Conservation (phyloP, 371 early-diverging fungal species). For the Catenaria anguillulae region DNA sequence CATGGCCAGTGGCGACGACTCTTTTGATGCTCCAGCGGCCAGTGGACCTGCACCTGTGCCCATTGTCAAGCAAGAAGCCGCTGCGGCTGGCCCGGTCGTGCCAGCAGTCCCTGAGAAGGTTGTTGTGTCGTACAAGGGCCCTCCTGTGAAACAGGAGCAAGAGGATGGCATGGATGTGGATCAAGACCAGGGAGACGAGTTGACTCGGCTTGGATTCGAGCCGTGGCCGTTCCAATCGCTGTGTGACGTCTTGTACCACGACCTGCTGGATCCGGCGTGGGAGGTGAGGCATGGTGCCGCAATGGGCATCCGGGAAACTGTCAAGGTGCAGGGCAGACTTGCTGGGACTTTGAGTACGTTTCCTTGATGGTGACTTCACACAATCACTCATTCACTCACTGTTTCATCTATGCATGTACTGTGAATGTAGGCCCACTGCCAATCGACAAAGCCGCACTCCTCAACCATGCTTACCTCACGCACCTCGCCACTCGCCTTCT, state of each 20-base stretch:
- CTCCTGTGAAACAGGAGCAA: slow-evolving; percentile 2
- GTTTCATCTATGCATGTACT: too few relatives aligned
- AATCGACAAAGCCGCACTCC: slow-evolving; percentile 48
- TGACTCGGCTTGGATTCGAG: not conserved
- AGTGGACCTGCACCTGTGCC: slow-evolving; percentile 29
- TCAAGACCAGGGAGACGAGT: not conserved
- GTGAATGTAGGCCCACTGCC: slow-evolving; percentile 18
- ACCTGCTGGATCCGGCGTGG: slow-evolving; percentile 84
- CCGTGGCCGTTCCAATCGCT: slow-evolving; percentile 89
- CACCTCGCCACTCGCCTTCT: slow-evolving; percentile 74
- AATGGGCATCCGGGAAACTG: slow-evolving; percentile 74
- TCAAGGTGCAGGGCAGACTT: slow-evolving; percentile 73
- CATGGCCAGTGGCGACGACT: too few relatives aligned
- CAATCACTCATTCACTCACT: slow-evolving; percentile 5
- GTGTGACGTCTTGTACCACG: slow-evolving; percentile 74
- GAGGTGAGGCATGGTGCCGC: slow-evolving; percentile 92
- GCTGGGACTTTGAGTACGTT: slow-evolving; percentile 47
- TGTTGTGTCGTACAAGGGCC: slow-evolving; percentile 5
- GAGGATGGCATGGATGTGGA: not conserved
- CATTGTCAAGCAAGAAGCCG: slow-evolving; percentile 40
- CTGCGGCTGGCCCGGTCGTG: too few relatives aligned
- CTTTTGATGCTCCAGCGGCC: too few relatives aligned
- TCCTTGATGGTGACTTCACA: too few relatives aligned
- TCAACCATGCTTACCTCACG: slow-evolving; percentile 67
- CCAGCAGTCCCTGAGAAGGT: not conserved